Evolutionary conservation across 352 stramenopile species (phyloP).

Genomic region (Phytophthora citricola): DNA sequence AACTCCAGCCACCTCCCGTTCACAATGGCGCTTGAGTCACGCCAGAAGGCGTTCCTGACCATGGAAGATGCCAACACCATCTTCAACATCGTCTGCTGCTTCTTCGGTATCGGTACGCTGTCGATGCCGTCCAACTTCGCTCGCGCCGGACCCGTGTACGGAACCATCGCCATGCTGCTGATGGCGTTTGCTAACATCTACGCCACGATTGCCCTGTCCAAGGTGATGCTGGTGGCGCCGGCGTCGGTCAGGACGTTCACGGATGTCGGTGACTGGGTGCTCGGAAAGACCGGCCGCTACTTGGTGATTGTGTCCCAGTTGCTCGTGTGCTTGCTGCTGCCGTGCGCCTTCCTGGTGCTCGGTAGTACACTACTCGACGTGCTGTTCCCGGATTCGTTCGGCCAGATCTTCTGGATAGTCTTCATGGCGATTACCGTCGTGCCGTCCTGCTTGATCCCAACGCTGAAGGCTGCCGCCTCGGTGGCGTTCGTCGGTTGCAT

Average conservation of each 20-base stretch:
- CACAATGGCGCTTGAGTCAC: conserved; percentile 18
- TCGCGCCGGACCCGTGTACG: conserved; percentile 52
- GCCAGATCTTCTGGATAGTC: conserved; percentile 44
- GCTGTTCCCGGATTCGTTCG: conserved; percentile 62
- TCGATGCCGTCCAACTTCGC: conserved; percentile 73
- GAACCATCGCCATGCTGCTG: conserved; percentile 55
- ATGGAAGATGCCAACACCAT: conserved; percentile 61
- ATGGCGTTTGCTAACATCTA: conserved; percentile 78
- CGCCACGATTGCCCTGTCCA: conserved; percentile 49
- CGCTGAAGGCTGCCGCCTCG: conserved; percentile 31
- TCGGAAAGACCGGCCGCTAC: conserved; percentile 49
- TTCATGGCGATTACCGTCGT: conserved; percentile 46
- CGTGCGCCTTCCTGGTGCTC: conserved; percentile 61
- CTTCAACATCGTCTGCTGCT: conserved; percentile 70
- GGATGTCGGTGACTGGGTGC: conserved; percentile 51
- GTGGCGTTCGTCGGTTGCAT: conserved; percentile 39
- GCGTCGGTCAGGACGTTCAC: conserved; percentile 50
- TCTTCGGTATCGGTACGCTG: conserved; percentile 72
- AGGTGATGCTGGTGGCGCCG: conserved; percentile 49
- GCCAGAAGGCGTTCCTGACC: conserved; percentile 43
- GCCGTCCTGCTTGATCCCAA: conserved; percentile 41
- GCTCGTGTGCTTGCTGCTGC: conserved; percentile 51
- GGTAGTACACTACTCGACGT: conserved; percentile 55
- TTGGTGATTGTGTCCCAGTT: conserved; percentile 51
- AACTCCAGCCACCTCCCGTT: conserved; percentile 1